Base-by-base conservation (phyloP, 139 green algal genomes). In the Gonium pectorale region DNA sequence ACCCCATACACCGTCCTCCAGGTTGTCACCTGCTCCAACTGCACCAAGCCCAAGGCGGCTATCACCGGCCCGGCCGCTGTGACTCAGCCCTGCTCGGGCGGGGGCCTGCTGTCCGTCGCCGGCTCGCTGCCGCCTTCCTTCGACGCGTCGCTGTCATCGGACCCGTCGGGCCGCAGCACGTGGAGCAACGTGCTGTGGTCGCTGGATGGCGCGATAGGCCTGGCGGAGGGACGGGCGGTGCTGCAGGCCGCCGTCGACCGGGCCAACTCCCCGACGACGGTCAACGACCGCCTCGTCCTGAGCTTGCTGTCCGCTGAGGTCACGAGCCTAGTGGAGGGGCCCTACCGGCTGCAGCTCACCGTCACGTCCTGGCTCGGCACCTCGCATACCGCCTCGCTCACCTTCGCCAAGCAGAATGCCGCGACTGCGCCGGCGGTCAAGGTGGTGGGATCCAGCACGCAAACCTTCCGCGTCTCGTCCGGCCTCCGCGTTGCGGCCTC, bases 331-430 rank as follows among this genome's bases (percentile, higher is more conserved):
- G 40, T 38, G 21, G 43, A 62, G 40, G 41, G 1, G 1, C 54
- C 13, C 1, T 83, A 74, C 77, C 26, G 44, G 19, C n/a, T 83
- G n/a, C 24, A 35, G 27, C 43, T 73, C 9, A 19, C 21, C 0
- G 5, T 73, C 17, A 52, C 46, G 13, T 83, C 77, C 27, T 83
- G 77, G 77, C 77, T 83, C 21, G 77, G 77, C 33, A 83, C 77
- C 31, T n/a, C 26, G 5, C 26, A n/a, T 17, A 40, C 41, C 44
- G 43, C n/a, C n/a, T 66, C 77, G 21, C 6, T 43, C 3, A 31
- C 21, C 21, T 83, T 83, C 33, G 26, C 19, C 41, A 83, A 73
- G n/a, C 1, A 11, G 9, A 52, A 56, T 4, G 27, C 31, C 17
- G 9, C 1, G 0, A 51, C 17, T 15, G 43, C 62, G 22, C 77